Evolutionary conservation across 1,284 basidiomycete genomes (phyloP).

Genomic region (Somion occarium): DNA sequence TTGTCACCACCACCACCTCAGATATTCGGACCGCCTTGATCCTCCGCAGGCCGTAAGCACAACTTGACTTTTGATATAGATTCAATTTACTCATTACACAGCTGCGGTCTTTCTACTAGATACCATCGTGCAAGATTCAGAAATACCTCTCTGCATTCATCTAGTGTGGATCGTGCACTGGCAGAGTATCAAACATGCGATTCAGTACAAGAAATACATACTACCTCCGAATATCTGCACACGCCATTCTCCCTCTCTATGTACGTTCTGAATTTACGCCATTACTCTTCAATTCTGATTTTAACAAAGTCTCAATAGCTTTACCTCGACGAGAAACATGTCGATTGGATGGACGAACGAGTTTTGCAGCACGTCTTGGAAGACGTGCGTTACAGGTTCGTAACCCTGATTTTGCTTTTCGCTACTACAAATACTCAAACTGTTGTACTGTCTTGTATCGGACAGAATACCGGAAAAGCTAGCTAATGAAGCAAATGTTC

Average conservation of each 20-base stretch:
- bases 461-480: constrained; percentile 64
- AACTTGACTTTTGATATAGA: no score
- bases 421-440: not conserved
- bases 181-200: constrained; percentile 18
- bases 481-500: constrained; percentile 47
- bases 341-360: constrained; percentile 75
- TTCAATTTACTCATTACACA: no score
- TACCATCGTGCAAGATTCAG: no score
- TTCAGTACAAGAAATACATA: constrained; percentile 61
- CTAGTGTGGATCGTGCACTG: no score
- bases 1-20: not conserved
- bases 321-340: constrained; percentile 74
- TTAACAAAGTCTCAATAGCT: constrained; percentile 36
- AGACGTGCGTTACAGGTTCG: constrained; percentile 66
- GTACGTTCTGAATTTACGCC: constrained; percentile 37
- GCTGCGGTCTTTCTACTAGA: no score
- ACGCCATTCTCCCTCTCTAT: constrained; percentile 63
- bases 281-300: no score
- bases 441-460: not conserved
- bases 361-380: constrained; percentile 66
- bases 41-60: no score
- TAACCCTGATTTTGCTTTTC: not conserved
- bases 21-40: not conserved
- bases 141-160: not conserved
- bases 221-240: constrained; percentile 65